Evolutionary conservation across 2,329 filamentous ascomycete species (phyloP).

Genomic region (Ceratocystis alfenasii): DNA sequence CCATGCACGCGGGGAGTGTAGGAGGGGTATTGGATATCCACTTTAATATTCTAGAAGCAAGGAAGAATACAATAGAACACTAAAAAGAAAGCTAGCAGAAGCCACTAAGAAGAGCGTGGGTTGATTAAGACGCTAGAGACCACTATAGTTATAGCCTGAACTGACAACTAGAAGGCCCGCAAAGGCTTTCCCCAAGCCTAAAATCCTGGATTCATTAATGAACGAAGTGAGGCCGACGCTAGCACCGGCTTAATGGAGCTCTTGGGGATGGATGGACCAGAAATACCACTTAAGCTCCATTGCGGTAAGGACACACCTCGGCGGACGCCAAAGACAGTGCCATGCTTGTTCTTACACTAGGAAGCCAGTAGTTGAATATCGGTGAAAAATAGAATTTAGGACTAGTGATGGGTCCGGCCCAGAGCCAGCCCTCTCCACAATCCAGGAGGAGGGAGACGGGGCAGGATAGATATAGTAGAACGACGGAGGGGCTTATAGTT

Average conservation of each 20-base stretch:
- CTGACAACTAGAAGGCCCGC: constrained; percentile 7
- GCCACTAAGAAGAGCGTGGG: neutral
- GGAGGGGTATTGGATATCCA: neutral
- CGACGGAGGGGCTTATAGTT: neutral
- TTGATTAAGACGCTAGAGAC: neutral
- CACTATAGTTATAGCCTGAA: neutral
- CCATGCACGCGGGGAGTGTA: neutral
- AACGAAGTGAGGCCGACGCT: constrained; percentile 10
- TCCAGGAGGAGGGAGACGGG: neutral
- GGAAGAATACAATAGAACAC: neutral
- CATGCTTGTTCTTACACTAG: neutral
- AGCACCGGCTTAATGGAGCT: constrained; percentile 3
- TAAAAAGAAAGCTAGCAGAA: neutral
- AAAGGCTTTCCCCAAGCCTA: neutral
- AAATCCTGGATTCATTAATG: neutral
- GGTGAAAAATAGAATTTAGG: neutral
- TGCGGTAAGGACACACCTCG: neutral
- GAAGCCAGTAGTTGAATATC: neutral
- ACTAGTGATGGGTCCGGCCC: too few relatives aligned
- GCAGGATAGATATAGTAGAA: neutral
- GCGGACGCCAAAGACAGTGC: neutral
- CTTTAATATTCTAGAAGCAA: constrained; percentile 7
- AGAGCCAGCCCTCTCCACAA: neutral
- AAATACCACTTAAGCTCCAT: neutral
- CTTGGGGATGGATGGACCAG: neutral